Evolutionary conservation across 176 grass and related monocot genomes (phyloP), one percentile per base, ranked within the genome.

Genomic region (Themeda triandra): DNA sequence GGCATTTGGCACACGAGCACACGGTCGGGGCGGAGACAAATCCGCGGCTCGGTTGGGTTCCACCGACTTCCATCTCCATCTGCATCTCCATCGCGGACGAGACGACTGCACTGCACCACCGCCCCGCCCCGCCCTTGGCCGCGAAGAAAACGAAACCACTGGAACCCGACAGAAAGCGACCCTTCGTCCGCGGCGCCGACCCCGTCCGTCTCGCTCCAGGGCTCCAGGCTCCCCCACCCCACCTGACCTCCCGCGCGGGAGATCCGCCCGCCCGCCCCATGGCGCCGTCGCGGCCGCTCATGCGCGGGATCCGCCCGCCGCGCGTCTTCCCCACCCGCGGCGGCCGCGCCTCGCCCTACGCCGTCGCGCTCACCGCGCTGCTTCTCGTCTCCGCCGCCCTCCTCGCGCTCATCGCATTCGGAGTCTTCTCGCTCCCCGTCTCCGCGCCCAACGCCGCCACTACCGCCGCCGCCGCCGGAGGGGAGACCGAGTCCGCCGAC

Each of bases 361-460:
- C 86, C 14, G 4, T 93, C 14, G 91, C 87, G 41, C 87, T 98
- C 66, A 71, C 81, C 83, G 83, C 51, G 5, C 85, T 98, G 11
- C 92, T 98, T 63, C 1, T 87, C 29, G 76, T 81, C 11, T 91
- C 89, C 66, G 90, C 89, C 46, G 41, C 78, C 69, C 85, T 95
- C 80, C 93, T 98, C 85, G 76, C 93, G 5, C 88, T 95, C 66
- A 91, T 97, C 63, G 89, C 96, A 25, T 80, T 98, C 59, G 93
- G 89, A 23, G 78, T 92, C 79, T 83, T 95, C 78, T 98, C 96
- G 18, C 91, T 95, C 76, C 91, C 93, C 21, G 69, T 92, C 17
- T 83, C 73, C 77, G 45, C 79, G 48, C 77, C 88, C 63, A 33
- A 70, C 14, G 68, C 69, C 77, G 7, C 68, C 74, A 59, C 74